A percentile compares a stretch with the other conserved stretches of the same genome.
These are phyloP conservation scores for Leptographium procerum DNA, from an alignment of 2,329 filamentous ascomycete species.

Conservation along the genomic window DNA sequence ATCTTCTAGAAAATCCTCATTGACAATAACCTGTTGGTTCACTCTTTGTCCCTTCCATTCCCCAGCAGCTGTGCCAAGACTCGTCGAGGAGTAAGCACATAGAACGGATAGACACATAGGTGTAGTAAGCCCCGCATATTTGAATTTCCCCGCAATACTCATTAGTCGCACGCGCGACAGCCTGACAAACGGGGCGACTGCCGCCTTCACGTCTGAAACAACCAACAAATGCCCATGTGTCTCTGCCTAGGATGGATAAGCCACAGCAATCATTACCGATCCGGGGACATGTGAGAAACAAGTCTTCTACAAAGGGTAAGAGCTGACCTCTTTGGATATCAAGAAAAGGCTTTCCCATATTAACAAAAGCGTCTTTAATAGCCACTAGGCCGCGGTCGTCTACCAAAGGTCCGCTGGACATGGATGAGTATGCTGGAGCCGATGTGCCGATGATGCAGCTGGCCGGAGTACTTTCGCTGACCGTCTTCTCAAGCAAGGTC, in stretches of 20 bases:
- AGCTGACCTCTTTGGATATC: not conserved
- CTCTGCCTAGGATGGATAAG: not conserved
- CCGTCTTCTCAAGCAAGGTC: constrained; percentile 10
- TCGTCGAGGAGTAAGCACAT: no score
- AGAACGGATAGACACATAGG: no score
- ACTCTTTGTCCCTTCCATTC: no score
- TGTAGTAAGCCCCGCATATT: no score
- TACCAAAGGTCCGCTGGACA: constrained; percentile 69
- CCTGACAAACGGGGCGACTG: not conserved
- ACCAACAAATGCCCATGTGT: not conserved
- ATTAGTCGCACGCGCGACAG: no score
- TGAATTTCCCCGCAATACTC: no score
- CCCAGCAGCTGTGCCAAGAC: no score
- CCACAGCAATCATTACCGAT: constrained; percentile 5
- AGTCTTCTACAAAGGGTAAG: constrained; percentile 27
- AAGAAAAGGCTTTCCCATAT: not conserved
- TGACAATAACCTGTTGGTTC: no score
- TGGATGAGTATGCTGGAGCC: constrained; percentile 50
- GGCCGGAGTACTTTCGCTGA: not conserved
- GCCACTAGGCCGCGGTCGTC: constrained; percentile 53
- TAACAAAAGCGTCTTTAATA: constrained; percentile 14
- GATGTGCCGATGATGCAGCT: not conserved
- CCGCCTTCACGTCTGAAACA: not conserved
- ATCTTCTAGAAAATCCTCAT: no score
- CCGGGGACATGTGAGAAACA: constrained; percentile 24